A percentile compares a stretch with the other conserved stretches of the same genome.
Conservation (phyloP, 2,329 filamentous ascomycete species). For the Ascochyta rabiei region DNA sequence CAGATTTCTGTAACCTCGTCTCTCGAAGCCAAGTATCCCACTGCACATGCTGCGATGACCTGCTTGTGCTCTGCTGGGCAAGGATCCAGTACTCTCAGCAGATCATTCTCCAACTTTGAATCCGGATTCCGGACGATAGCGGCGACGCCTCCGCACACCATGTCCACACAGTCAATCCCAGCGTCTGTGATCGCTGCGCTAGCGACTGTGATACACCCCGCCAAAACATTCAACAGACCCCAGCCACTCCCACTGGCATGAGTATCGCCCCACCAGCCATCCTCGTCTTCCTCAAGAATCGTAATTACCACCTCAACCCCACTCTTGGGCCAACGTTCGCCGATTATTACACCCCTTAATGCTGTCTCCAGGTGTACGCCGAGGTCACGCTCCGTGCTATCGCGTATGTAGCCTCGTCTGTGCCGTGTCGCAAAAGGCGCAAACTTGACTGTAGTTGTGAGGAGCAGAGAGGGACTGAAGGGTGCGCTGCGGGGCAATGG, state of each 20-base stretch:
- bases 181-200: conserved; percentile 93
- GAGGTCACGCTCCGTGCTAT: conserved; percentile 85
- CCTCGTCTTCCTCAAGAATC: conserved; percentile 90
- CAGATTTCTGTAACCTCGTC: conserved; percentile 95
- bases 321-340: conserved; percentile 97
- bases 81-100: conserved; percentile 75
- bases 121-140: conserved; percentile 65
- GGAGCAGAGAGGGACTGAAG: conserved; percentile 89
- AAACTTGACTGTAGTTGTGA: conserved; percentile 95
- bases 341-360: conserved; percentile 85
- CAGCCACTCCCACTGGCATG: conserved; percentile 68
- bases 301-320: conserved; percentile 95
- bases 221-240: conserved; percentile 89
- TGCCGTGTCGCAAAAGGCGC: conserved; percentile 88
- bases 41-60: conserved; percentile 82
- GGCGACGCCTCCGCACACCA: conserved; percentile 86
- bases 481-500: conserved; percentile 87
- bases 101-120: conserved; percentile 32
- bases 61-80: conserved; percentile 78
- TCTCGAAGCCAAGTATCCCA: conserved; percentile 83
- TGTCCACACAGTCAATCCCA: conserved; percentile 92
- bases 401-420: conserved; percentile 83
- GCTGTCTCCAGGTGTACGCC: conserved; percentile 91
- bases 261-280: conserved; percentile 67
- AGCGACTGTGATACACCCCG: conserved; percentile 90